These are phyloP conservation scores for Abelmoschus esculentus DNA, from an alignment of 345 rosid species.

Conservation along the genomic window DNA sequence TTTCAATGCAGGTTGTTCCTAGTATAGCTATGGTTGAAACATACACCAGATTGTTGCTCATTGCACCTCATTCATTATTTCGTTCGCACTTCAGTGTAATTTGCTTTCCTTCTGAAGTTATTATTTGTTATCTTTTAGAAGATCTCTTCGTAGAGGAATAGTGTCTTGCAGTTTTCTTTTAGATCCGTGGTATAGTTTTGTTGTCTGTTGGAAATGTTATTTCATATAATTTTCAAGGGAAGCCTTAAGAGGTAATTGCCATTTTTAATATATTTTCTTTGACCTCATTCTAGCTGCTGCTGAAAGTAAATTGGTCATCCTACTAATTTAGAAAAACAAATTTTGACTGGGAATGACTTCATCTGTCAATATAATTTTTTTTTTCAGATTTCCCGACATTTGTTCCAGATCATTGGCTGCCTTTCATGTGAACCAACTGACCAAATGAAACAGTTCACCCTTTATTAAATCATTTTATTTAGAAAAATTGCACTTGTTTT, in stretches of 20 bases:
- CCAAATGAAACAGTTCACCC: slow-evolving; percentile 5
- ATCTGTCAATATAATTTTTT: neutral
- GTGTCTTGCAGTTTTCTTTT: neutral
- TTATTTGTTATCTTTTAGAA: slow-evolving; percentile 2
- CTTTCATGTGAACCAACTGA: slow-evolving; percentile 2
- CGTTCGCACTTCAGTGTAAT: slow-evolving; percentile 86
- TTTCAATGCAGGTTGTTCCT: slow-evolving; percentile 69
- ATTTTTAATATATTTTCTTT: neutral
- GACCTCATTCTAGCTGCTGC: neutral
- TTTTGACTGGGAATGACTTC: neutral
- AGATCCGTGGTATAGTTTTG: slow-evolving; percentile 8
- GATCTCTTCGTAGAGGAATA: slow-evolving; percentile 1
- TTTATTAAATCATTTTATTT: neutral
- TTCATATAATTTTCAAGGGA: neutral
- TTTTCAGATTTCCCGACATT: slow-evolving; percentile 10
- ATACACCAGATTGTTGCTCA: slow-evolving; percentile 79
- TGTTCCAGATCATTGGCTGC: slow-evolving; percentile 1
- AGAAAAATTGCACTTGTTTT: neutral
- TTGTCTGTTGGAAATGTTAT: neutral
- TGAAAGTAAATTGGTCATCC: neutral
- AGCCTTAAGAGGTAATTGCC: neutral
- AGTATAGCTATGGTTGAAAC: slow-evolving; percentile 99
- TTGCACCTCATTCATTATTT: slow-evolving; percentile 85
- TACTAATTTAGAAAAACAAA: neutral
- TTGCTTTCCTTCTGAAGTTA: slow-evolving; percentile 17